A percentile compares a stretch with the other conserved stretches of the same genome.
Conservation (phyloP, 1,284 basidiomycete species). For the Puccinia horiana region DNA sequence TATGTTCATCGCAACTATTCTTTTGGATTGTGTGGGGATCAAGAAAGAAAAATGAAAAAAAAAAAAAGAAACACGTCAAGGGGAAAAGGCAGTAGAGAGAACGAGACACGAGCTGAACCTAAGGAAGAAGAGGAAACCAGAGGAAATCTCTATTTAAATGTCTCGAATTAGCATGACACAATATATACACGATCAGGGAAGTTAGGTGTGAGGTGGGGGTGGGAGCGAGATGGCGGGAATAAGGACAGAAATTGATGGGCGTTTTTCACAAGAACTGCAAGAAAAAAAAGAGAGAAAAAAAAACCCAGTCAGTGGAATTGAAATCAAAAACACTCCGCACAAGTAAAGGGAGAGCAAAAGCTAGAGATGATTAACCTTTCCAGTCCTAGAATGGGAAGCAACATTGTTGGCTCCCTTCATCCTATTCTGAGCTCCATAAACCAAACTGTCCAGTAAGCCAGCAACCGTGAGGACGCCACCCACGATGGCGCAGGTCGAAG, state of each 20-base stretch:
- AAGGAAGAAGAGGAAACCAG: not conserved
- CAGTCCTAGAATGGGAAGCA: constrained; percentile 31
- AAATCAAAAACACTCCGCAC: not conserved
- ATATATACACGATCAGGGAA: not conserved
- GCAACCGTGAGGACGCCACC: constrained; percentile 95
- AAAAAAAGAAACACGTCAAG: not conserved
- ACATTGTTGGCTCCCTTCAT: constrained; percentile 21
- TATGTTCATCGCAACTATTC: not conserved
- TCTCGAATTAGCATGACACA: not conserved
- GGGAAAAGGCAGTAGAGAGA: not conserved
- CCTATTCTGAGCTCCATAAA: constrained; percentile 64
- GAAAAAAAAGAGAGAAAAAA: not conserved
- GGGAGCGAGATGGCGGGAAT: not conserved
- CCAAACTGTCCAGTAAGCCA: constrained; percentile 80
- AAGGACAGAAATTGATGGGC: not conserved
- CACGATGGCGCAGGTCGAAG: constrained; percentile 96
- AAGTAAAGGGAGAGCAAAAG: not conserved
- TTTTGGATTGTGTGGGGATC: not conserved
- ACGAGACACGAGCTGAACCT: not conserved
- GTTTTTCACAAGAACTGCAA: not conserved
- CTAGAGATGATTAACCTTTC: constrained; percentile 28
- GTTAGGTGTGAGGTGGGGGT: not conserved
- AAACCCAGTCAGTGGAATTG: not conserved
- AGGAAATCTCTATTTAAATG: not conserved
- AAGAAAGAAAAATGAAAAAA: not conserved